Evolutionary conservation across 768 basidiomycete species (phyloP), one percentile per base, ranked within the genome.

Genomic region (Boletellus sp.): DNA sequence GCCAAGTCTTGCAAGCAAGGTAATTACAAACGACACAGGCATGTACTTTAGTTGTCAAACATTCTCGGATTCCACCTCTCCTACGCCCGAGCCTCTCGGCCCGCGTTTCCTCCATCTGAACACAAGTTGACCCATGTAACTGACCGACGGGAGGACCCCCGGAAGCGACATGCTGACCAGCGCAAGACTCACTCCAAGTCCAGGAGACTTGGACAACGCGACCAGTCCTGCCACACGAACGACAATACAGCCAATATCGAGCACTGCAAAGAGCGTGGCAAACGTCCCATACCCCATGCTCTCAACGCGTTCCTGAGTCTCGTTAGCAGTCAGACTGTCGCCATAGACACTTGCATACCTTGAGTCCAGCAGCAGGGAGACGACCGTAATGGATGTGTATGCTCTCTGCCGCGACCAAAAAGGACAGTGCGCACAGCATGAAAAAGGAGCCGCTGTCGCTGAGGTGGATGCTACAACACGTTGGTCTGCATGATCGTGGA

Each of bases 331-430:
- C 17, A 4, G 1, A 3, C 10, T 13, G 24, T 31, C 26, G 28
- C 26, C 9, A 26, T 16, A 17, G 39, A 24, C 22, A 10, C 22
- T 22, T 11, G 5, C 4, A 4, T 36, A 63, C 63, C 60, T 63
- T 62, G 1, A 63, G 43, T 20, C 60, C 44, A 0, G 26, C 23
- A 31, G 61, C 41, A 33, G 63, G 41, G 41, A 65, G 58, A 43
- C 58, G 46, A 46, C 48, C 52, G 23, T 65, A 58, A 9, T 43
- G 46, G 1, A 62, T 20, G 20, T 45, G 52, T 13, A 57, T 60
- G 10, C 35, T 57, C 34, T 63, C 62, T 0, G 63, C 55, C 51
- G 57, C 43, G 1, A 53, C 20, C 28, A 63, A 26, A n/a, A 64
- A 57, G 5, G 40, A 49, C 35, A 64, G 28, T 2, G 45, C 16